phyloP scores from a whole-genome alignment of 2,329 filamentous ascomycete genomes.

The Claviceps sp. region DNA sequence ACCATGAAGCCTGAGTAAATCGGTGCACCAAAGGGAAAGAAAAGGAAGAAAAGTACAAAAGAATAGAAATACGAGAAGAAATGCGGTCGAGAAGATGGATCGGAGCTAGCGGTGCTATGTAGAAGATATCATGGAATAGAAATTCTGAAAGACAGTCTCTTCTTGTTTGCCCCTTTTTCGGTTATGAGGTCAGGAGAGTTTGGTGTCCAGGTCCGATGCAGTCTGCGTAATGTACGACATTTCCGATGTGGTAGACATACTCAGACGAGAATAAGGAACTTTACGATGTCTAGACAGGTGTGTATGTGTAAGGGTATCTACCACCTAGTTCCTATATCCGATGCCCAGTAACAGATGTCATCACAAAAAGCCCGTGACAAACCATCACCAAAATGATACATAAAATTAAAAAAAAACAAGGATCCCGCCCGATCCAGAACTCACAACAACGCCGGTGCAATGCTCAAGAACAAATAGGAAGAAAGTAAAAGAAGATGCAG shows the following conservation, averaged over 20 bases:
- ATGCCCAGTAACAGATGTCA: neutral
- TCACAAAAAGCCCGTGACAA: too few species aligned
- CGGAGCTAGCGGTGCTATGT: too few species aligned
- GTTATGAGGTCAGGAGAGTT: too few species aligned
- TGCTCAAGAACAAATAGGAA: constrained; percentile 2
- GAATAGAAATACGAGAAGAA: too few species aligned
- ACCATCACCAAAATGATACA: neutral
- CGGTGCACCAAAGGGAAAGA: constrained; percentile 11
- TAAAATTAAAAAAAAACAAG: neutral
- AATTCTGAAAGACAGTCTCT: too few species aligned
- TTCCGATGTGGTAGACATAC: too few species aligned
- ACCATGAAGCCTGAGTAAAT: constrained; percentile 67
- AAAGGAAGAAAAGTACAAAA: neutral
- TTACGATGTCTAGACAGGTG: neutral
- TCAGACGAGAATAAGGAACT: neutral
- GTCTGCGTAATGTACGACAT: too few species aligned
- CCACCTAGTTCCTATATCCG: neutral
- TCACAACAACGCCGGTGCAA: constrained; percentile 16
- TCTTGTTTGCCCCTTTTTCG: too few species aligned
- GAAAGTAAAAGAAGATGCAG: neutral
- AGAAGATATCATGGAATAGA: too few species aligned
- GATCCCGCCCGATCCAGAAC: too few species aligned
- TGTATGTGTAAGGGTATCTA: constrained; percentile 9
- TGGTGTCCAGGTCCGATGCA: too few species aligned
- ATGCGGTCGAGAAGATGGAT: neutral